Evolutionary conservation across 1,284 basidiomycete genomes (phyloP).

Genomic region (Ustilago esculenta): DNA sequence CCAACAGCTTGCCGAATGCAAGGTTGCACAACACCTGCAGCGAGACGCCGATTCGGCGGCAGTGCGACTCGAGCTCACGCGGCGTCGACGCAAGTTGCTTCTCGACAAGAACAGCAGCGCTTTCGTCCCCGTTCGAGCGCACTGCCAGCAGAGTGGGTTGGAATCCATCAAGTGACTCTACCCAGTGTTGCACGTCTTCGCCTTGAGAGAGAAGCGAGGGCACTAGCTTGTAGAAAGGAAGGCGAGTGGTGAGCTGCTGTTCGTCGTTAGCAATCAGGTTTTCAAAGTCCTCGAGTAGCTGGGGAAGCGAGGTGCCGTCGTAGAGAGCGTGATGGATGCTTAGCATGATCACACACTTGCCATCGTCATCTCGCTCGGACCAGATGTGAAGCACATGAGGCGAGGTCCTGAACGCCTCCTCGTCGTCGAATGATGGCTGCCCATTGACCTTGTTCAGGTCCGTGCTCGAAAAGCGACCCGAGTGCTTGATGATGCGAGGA

Average conservation of each 20-base stretch:
- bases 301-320: conserved; percentile 50
- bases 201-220: conserved; percentile 48
- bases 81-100: conserved; percentile 12
- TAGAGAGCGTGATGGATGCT: conserved; percentile 59
- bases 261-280: conserved; percentile 2
- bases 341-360: conserved; percentile 7
- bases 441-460: conserved; percentile 18
- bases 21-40: conserved; percentile 56
- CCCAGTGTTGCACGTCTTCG: conserved; percentile 48
- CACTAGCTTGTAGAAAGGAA: conserved; percentile 41
- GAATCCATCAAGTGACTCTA: conserved; percentile 29
- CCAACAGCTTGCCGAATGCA: conserved; percentile 55
- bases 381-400: conserved; percentile 53
- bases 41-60: conserved; percentile 41
- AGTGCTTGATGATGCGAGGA: conserved; percentile 18
- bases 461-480: conserved; percentile 4
- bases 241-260: neutral
- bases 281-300: conserved; percentile 49
- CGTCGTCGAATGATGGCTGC: conserved; percentile 46
- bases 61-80: conserved; percentile 24
- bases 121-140: neutral
- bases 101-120: conserved; percentile 13
- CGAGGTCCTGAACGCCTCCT: conserved; percentile 32
- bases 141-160: conserved; percentile 16
- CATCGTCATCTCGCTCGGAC: neutral